A percentile compares a stretch with the other conserved stretches of the same genome.
These are phyloP conservation scores for Entomortierella parvispora DNA, from an alignment of 192 early-diverging fungal genomes.

Conservation along the genomic window DNA sequence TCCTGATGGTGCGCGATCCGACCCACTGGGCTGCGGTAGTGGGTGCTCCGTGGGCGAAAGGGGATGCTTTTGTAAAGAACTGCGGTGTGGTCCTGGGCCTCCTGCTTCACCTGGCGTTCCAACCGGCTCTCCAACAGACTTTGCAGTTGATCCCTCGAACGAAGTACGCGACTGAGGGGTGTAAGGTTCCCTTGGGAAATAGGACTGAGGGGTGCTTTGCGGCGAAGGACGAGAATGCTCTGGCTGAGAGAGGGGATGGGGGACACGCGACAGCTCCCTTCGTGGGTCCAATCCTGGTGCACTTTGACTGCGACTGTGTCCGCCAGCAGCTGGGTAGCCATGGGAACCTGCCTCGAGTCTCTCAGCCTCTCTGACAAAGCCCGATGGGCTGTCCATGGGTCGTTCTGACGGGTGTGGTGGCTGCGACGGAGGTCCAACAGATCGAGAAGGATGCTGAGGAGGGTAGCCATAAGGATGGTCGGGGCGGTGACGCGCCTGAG, in stretches of 20 bases:
- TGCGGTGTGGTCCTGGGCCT: slow-evolving; percentile 3
- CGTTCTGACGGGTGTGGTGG: slow-evolving; percentile 3
- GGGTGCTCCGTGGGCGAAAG: slow-evolving; percentile 24
- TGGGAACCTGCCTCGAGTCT: no score
- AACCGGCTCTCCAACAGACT: not conserved
- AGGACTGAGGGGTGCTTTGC: slow-evolving; percentile 3
- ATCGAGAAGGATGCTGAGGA: slow-evolving; percentile 7
- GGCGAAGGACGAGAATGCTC: slow-evolving; percentile 10
- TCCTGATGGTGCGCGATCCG: slow-evolving; percentile 5
- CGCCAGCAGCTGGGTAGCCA: slow-evolving; percentile 25
- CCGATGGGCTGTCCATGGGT: slow-evolving; percentile 5
- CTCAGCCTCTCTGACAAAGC: not conserved
- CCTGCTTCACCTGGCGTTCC: slow-evolving; percentile 8
- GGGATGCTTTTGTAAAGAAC: slow-evolving; percentile 23
- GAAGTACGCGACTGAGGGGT: slow-evolving; percentile 12
- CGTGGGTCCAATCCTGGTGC: slow-evolving; percentile 45
- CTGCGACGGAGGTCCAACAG: slow-evolving; percentile 1
- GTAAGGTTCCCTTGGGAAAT: slow-evolving; percentile 19
- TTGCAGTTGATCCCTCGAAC: slow-evolving; percentile 17
- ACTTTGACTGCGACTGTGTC: slow-evolving; percentile 47
- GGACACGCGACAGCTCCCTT: slow-evolving; percentile 12
- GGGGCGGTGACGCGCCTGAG: slow-evolving; percentile 23
- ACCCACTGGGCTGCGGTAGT: slow-evolving; percentile 3
- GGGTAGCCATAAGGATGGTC: slow-evolving; percentile 22
- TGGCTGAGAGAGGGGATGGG: slow-evolving; percentile 36